phyloP scores from a whole-genome alignment of 768 basidiomycete genomes.

The Macrolepiota dolichaula region DNA sequence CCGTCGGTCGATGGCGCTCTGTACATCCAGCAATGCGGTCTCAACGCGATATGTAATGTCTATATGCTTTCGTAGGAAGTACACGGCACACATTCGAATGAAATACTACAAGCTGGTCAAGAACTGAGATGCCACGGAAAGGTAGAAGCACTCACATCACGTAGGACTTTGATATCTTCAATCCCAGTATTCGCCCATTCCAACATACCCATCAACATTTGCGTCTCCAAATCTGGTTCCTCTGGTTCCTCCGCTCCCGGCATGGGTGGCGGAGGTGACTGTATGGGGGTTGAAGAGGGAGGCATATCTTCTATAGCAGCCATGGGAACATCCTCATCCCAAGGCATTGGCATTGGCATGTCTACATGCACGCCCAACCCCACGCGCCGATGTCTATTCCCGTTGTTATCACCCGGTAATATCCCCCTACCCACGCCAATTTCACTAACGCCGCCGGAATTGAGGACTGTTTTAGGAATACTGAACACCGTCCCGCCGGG shows the following conservation, averaged over 20 bases:
- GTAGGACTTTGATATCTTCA: constrained; percentile 1
- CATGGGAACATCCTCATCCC: not conserved
- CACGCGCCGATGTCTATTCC: not conserved
- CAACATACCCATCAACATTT: constrained; percentile 5
- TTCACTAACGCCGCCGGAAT: constrained; percentile 13
- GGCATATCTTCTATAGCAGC: not conserved
- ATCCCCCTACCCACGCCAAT: constrained; percentile 6
- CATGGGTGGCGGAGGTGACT: not conserved
- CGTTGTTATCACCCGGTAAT: not conserved
- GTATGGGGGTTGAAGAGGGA: not conserved
- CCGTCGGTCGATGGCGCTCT: constrained; percentile 5
- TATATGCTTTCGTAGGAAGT: constrained; percentile 19
- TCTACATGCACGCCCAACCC: not conserved
- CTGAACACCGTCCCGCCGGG: constrained; percentile 18
- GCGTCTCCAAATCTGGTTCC: constrained; percentile 4
- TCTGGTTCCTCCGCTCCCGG: not conserved
- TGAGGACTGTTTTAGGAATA: constrained; percentile 20
- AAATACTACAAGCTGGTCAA: constrained; percentile 1
- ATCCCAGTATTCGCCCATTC: constrained; percentile 2
- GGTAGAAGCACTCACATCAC: constrained; percentile 3
- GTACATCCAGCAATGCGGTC: constrained; percentile 16
- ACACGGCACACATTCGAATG: not conserved
- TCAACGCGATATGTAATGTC: constrained; percentile 27
- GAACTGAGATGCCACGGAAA: not conserved
- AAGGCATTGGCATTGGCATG: not conserved